Evolutionary conservation across 805 yeast species (phyloP).

Genomic region (Candida hispaniensis): DNA sequence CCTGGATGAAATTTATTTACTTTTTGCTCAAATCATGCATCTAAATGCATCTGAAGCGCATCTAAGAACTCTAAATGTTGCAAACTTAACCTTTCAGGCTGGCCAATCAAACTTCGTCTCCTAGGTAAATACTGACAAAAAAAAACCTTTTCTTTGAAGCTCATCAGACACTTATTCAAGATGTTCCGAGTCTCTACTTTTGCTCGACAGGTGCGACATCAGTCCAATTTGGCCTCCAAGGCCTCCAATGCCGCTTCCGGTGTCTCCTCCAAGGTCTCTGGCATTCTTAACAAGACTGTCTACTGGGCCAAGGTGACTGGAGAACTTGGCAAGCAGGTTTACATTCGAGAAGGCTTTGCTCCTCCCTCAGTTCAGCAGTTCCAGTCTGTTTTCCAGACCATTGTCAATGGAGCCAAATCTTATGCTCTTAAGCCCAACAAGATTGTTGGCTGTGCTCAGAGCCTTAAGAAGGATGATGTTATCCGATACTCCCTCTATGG

Average conservation of each 20-base stretch:
- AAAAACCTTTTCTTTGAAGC: slow-evolving; percentile 7
- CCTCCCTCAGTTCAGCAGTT: slow-evolving; percentile 78
- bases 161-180: slow-evolving; percentile 14
- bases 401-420: slow-evolving; percentile 28
- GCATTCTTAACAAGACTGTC: slow-evolving; percentile 43
- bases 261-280: slow-evolving; percentile 16
- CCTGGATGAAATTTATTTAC: too few relatives aligned
- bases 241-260: slow-evolving; percentile 15
- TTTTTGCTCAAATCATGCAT: too few relatives aligned
- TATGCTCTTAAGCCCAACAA: slow-evolving; percentile 52
- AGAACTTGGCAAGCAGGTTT: slow-evolving; percentile 64
- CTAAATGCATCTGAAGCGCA: too few relatives aligned
- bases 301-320: slow-evolving; percentile 68
- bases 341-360: slow-evolving; percentile 83
- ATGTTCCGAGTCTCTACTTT: slow-evolving; percentile 16
- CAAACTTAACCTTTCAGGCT: too few relatives aligned
- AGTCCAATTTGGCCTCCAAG: slow-evolving; percentile 16
- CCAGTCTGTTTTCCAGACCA: slow-evolving; percentile 55
- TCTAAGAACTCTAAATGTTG: too few relatives aligned
- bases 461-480: slow-evolving; percentile 44
- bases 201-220: slow-evolving; percentile 16
- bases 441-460: slow-evolving; percentile 37
- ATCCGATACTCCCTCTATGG: slow-evolving; percentile 63
- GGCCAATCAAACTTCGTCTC: too few relatives aligned
- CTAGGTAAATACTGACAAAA: slow-evolving; percentile 13